Percentiles rank a stretch among this genome's conserved stretches.
Conservation (phyloP, 2,329 filamentous ascomycete species). For the Alternaria longipes region DNA sequence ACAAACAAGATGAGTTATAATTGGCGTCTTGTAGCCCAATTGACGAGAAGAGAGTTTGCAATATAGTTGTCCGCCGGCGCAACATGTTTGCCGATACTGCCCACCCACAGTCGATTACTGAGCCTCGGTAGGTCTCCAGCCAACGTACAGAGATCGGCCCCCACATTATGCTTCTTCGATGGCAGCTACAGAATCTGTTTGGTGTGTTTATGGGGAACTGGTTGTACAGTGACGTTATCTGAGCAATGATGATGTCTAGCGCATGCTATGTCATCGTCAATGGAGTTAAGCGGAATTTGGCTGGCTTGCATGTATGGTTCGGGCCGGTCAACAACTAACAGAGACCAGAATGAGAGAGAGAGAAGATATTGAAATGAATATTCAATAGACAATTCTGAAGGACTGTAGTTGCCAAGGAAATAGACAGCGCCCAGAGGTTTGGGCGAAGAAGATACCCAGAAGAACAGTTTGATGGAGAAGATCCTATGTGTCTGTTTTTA, state of each 20-base stretch:
- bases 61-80: neutral
- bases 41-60: neutral
- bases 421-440: neutral
- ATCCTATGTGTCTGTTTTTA: neutral
- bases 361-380: neutral
- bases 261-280: constrained; percentile 6
- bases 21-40: neutral
- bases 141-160: neutral
- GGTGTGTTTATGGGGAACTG: neutral
- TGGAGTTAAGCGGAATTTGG: constrained; percentile 9
- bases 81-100: constrained; percentile 1
- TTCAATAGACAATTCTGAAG: neutral
- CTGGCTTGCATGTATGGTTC: neutral
- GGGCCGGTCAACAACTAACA: neutral
- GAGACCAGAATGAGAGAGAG: neutral
- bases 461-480: neutral
- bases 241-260: constrained; percentile 7
- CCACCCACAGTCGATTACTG: neutral
- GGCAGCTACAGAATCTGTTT: neutral
- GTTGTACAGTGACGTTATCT: constrained; percentile 1
- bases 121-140: neutral
- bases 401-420: neutral
- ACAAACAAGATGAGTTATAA: neutral
- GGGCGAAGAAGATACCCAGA: neutral
- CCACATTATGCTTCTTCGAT: neutral